phyloP scores from a whole-genome alignment of 2,329 filamentous ascomycete species.

The Neopestalotiopsis sp. region DNA sequence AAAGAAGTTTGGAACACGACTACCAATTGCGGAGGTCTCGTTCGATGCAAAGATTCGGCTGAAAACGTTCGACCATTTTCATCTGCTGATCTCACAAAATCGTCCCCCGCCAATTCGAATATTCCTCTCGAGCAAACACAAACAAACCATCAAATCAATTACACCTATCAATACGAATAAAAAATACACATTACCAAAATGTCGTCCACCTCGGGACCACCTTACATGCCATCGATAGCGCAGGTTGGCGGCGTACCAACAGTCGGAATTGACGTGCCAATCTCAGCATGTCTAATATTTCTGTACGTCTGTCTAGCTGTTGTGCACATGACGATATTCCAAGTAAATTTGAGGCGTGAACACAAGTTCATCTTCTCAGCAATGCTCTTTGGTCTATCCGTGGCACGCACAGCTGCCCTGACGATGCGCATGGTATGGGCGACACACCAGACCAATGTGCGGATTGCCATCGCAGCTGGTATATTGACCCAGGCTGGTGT shows the following conservation, averaged over 20 bases:
- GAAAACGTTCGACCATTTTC: background rate
- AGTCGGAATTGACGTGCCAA: slow-evolving; percentile 7
- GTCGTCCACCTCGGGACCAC: slow-evolving; percentile 13
- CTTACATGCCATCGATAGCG: slow-evolving; percentile 9
- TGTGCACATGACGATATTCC: slow-evolving; percentile 63
- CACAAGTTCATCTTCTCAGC: slow-evolving; percentile 45
- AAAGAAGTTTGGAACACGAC: background rate
- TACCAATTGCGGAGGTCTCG: background rate
- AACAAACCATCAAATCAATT: background rate
- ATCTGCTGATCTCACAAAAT: background rate
- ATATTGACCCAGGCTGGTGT: slow-evolving; percentile 44
- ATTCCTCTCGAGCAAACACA: background rate
- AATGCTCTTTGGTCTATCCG: slow-evolving; percentile 42
- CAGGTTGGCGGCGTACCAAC: slow-evolving; percentile 14
- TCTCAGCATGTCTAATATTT: slow-evolving; percentile 13
- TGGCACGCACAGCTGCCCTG: slow-evolving; percentile 39
- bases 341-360: slow-evolving; percentile 36
- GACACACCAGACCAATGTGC: slow-evolving; percentile 29
- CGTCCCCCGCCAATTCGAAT: background rate
- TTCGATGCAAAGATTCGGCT: background rate
- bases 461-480: slow-evolving; percentile 38
- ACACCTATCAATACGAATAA: background rate
- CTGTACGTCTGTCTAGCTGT: slow-evolving; percentile 40
- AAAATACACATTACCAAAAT: background rate
- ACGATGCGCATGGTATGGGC: slow-evolving; percentile 43